Evolutionary conservation across 2,329 filamentous ascomycete species (phyloP).

Genomic region (Beauveria caledonica): DNA sequence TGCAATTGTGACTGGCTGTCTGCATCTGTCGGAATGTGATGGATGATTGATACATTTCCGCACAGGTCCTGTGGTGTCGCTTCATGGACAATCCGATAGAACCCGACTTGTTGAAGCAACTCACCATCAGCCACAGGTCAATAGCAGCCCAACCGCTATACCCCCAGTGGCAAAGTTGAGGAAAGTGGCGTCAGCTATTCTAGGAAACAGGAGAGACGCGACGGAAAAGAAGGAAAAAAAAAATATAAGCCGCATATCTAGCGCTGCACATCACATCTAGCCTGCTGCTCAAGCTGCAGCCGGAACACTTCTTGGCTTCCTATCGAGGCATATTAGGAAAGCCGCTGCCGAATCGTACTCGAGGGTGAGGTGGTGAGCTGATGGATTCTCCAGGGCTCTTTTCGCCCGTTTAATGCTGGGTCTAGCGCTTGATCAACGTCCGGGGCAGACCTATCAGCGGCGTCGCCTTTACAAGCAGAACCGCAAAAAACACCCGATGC

Average conservation of each 20-base stretch:
- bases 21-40: background rate
- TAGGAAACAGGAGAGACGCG: background rate
- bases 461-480: background rate
- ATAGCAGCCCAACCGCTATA: background rate
- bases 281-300: background rate
- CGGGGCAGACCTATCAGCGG: background rate
- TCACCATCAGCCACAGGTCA: background rate
- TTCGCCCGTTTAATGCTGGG: background rate
- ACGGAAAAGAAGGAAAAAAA: background rate
- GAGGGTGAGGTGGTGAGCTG: background rate
- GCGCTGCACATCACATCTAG: background rate
- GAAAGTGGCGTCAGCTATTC: slow-evolving; percentile 1
- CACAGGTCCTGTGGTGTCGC: background rate
- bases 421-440: background rate
- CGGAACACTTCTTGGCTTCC: background rate
- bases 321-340: background rate
- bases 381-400: background rate
- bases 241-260: background rate
- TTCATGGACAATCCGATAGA: background rate
- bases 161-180: background rate
- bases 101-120: background rate
- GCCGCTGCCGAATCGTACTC: no score
- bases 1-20: background rate
- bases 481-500: background rate
- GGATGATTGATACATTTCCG: background rate